These are phyloP conservation scores for Backusella circina DNA, from an alignment of 192 early-diverging fungal genomes.

Conservation along the genomic window DNA sequence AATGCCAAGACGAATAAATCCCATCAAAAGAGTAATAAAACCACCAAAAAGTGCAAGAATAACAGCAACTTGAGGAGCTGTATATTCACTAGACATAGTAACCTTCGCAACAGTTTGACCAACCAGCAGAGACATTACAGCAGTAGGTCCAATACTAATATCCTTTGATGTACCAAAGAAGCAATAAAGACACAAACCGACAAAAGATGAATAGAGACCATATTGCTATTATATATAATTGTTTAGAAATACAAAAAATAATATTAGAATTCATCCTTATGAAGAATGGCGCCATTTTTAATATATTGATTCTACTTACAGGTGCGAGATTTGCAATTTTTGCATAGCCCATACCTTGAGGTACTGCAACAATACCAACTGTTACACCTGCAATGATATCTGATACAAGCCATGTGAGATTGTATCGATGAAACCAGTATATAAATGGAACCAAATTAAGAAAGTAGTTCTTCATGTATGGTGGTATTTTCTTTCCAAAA, in stretches of 20 bases:
- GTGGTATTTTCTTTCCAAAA: conserved; percentile 14
- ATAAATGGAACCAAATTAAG: conserved; percentile 18
- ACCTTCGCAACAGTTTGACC: conserved; percentile 59
- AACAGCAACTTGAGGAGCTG: conserved; percentile 63
- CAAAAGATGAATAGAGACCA: conserved; percentile 55
- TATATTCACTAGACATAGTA: conserved; percentile 57
- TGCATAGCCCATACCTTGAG: conserved; percentile 69
- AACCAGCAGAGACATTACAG: conserved; percentile 77
- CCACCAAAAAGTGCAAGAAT: conserved; percentile 74
- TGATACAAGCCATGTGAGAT: conserved; percentile 34
- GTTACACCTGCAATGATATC: conserved; percentile 69
- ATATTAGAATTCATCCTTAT: background rate
- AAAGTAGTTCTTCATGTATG: conserved; percentile 16
- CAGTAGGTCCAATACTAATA: conserved; percentile 62
- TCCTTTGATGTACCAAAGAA: conserved; percentile 76
- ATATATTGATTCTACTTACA: background rate
- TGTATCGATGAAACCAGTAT: conserved; percentile 28
- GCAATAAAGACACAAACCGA: conserved; percentile 67
- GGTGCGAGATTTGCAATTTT: conserved; percentile 63
- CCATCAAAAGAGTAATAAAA: conserved; percentile 63
- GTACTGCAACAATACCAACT: conserved; percentile 73
- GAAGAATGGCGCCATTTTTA: background rate
- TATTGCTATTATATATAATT: background rate
- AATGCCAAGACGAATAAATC: conserved; percentile 80
- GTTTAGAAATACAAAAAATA: background rate